Conservation (phyloP, 2,329 filamentous ascomycete species). For the Gaeumannomyces sp. region DNA sequence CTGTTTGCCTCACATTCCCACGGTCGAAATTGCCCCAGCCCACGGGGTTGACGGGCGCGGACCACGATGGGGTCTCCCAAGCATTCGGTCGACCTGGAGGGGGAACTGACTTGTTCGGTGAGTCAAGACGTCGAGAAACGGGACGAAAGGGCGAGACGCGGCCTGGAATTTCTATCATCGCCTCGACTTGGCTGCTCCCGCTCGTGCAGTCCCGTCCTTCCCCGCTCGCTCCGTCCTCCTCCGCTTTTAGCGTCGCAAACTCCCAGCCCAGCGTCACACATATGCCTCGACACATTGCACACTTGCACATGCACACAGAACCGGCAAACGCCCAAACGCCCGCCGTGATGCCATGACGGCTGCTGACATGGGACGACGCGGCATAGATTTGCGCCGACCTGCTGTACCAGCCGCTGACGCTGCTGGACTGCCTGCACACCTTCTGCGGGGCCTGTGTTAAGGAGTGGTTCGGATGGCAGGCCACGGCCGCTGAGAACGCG, state of each 20-base stretch:
- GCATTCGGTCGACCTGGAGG: conserved; percentile 68
- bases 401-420: conserved; percentile 81
- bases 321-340: conserved; percentile 9
- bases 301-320: background rate
- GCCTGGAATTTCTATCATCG: background rate
- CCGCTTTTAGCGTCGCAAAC: no score
- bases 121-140: conserved; percentile 29
- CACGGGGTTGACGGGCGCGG: conserved; percentile 1
- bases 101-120: conserved; percentile 92
- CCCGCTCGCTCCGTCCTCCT: background rate
- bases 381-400: conserved; percentile 91
- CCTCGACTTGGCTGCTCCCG: background rate
- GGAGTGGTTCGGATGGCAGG: conserved; percentile 89
- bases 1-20: background rate
- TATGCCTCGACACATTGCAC: background rate
- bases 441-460: conserved; percentile 94
- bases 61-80: conserved; percentile 42
- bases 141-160: background rate
- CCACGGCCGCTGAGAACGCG: conserved; percentile 47
- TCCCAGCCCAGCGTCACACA: background rate
- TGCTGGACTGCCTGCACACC: conserved; percentile 90
- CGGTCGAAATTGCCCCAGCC: background rate
- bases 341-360: no score
- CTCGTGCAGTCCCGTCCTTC: background rate
- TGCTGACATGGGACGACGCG: background rate